Evolutionary conservation across 1,284 basidiomycete genomes (phyloP).

Genomic region (Pseudozyma thailandica): DNA sequence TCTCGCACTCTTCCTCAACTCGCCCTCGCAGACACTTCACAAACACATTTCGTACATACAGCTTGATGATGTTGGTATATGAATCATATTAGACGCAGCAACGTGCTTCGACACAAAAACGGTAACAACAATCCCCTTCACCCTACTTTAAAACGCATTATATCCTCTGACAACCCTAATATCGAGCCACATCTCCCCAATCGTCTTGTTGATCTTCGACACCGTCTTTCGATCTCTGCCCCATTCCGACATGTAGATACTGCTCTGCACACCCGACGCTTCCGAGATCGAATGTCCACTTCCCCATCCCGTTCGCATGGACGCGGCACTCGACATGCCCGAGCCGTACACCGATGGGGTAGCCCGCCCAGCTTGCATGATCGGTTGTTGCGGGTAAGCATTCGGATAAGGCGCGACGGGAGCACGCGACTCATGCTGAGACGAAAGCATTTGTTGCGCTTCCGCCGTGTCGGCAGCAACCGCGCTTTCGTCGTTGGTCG

Average conservation of each 20-base stretch:
- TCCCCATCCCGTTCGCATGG: slow-evolving; percentile 32
- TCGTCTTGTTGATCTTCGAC: slow-evolving; percentile 57
- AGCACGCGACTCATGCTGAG: slow-evolving; percentile 6
- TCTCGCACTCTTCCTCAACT: neutral
- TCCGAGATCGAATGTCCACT: slow-evolving; percentile 43
- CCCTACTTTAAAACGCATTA: slow-evolving; percentile 14
- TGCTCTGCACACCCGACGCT: slow-evolving; percentile 38
- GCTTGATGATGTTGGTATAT: neutral
- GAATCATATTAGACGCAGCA: slow-evolving; percentile 2
- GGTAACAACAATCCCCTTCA: neutral
- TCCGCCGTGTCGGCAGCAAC: slow-evolving; percentile 20
- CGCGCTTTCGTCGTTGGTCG: slow-evolving; percentile 32
- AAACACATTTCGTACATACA: too few relatives aligned
- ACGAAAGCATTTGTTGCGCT: slow-evolving; percentile 17
- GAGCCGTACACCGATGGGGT: slow-evolving; percentile 26
- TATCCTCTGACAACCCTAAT: slow-evolving; percentile 42
- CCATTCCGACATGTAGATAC: slow-evolving; percentile 49
- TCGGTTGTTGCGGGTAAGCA: slow-evolving; percentile 15
- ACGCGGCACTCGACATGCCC: slow-evolving; percentile 22
- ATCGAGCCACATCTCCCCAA: slow-evolving; percentile 55
- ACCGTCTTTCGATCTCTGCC: slow-evolving; percentile 47
- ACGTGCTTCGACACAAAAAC: neutral
- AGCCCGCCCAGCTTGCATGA: slow-evolving; percentile 4
- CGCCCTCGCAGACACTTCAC: neutral
- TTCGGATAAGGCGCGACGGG: slow-evolving; percentile 12